Evolutionary conservation across 2,329 filamentous ascomycete species (phyloP), one percentile per base, ranked within the genome.

Genomic region (Alternaria dauci): DNA sequence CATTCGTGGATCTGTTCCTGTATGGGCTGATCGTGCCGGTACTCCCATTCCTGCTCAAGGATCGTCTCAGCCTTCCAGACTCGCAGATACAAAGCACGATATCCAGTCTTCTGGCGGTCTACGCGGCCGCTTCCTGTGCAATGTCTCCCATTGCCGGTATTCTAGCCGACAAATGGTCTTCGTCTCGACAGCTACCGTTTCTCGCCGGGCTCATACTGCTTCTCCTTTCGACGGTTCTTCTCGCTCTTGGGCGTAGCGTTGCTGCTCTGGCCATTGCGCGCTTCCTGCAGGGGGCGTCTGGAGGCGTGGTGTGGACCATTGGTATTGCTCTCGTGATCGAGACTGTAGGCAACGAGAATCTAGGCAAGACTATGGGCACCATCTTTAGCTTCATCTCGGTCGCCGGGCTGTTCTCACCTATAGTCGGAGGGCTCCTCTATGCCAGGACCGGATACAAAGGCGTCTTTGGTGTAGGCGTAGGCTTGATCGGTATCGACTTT

Each of bases 331-430:
- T 89, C 60, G 80, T 87, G 39, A 76, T 87, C 5, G 87, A 89
- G 69, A 87, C 87, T 0, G 86, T 89, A 7, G 81, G 83, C 0
- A 80, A 78, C 2, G 79, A 85, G 51, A 85, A 87, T 47, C 71
- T 90, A 38, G 88, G 87, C 2, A 88, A 87, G 71, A 85, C 85
- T 1, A 85, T 90, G 69, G 88, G 88, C 14, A 83, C 84, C 46
- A 85, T 88, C 8, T 88, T 87, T 72, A 85, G 84, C 60, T 84
- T 89, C 62, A 84, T 88, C 52, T 85, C 84, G 0, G 79, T 87
- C 0, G 87, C 87, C 0, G 82, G 84, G 42, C 76, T 90, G 5
- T 76, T 85, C 16, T 83, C 86, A 0, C 88, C 88, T 0, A 79
- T 87, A 0, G 73, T 88, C 0, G 88, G 88, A 3, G 88, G 88